Evolutionary conservation across 805 yeast species (phyloP), one percentile per base, ranked within the genome.

Genomic region (Starmerella cellae): DNA sequence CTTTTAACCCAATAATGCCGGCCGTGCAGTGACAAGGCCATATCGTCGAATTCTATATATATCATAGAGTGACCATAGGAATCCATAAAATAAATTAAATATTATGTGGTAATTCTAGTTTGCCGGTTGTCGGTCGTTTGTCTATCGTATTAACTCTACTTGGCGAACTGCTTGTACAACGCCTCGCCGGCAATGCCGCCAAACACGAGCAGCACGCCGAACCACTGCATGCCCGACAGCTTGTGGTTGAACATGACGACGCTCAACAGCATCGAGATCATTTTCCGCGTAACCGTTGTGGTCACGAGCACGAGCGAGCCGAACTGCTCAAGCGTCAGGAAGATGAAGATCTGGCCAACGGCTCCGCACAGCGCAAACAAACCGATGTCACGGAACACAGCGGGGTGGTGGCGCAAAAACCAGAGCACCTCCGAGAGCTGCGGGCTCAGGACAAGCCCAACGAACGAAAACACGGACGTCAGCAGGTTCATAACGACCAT

Each of bases 221-320:
- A 29, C 85, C 95, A 81, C 63, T 91, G 97, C 8, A 65, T 60
- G 2, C 42, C 6, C 26, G 63, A 67, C 50, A 91, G 69, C 4
- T 60, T 57, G 58, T 91, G 96, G n/a, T 91, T 88, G 62, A 84
- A 88, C 49, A 88, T 64, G 3, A 83, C 59, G 39, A 91, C 95
- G 55, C 94, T 81, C 41, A 88, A 62, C 27, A 85, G 69, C 97
- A 91, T 88, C 31, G 96, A 84, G 38, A 85, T 66, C 95, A 91
- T 88, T 57, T 91, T 91, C 53, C 99, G 71, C 1, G 98, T 88
- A 9, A 91, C 96, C 0, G 97, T 91, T 16, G 93, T 88, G 32
- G 95, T 88, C 23, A 88, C 85, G 42, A 91, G 66, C 0, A 82
- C 73, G 46, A 91, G 65, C 2, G 95, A 83, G 38, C 88, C 95